A percentile compares a stretch with the other conserved stretches of the same genome.
These are phyloP conservation scores for Clonostachys byssicola DNA, from an alignment of 2,329 filamentous ascomycete genomes.

Conservation along the genomic window DNA sequence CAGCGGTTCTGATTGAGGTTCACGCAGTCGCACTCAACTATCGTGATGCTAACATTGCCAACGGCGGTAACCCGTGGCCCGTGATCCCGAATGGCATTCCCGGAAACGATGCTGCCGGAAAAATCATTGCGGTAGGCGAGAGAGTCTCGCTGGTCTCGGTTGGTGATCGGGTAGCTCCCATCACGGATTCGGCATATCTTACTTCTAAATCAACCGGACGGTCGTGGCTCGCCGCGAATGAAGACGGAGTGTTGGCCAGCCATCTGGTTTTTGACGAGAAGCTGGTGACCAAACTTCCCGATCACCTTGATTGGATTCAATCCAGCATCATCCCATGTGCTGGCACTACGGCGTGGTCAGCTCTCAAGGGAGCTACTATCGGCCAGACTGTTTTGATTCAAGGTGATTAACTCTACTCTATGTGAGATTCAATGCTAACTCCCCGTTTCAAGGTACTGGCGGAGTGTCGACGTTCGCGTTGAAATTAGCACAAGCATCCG, in stretches of 20 bases:
- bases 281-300: conserved; percentile 25
- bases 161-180: conserved; percentile 30
- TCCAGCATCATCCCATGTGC: conserved; percentile 34
- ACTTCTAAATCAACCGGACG: conserved; percentile 26
- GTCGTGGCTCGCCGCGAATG: conserved; percentile 36
- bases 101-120: conserved; percentile 34
- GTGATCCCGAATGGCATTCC: conserved; percentile 23
- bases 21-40: conserved; percentile 26
- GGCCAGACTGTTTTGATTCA: conserved; percentile 37
- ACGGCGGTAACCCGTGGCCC: conserved; percentile 33
- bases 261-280: conserved; percentile 33
- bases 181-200: conserved; percentile 29
- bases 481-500: conserved; percentile 20
- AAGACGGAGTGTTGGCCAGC: conserved; percentile 34
- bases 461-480: conserved; percentile 27
- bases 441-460: conserved; percentile 20
- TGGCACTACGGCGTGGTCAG: conserved; percentile 37
- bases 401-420: conserved; percentile 14
- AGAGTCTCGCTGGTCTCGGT: conserved; percentile 19
- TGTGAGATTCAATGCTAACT: no score
- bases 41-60: conserved; percentile 26
- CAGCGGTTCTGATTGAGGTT: conserved; percentile 20
- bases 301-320: conserved; percentile 25
- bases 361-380: conserved; percentile 28
- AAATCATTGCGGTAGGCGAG: conserved; percentile 29